Evolutionary conservation across 2,329 filamentous ascomycete genomes (phyloP).

Genomic region (Raffaelea albimanens): DNA sequence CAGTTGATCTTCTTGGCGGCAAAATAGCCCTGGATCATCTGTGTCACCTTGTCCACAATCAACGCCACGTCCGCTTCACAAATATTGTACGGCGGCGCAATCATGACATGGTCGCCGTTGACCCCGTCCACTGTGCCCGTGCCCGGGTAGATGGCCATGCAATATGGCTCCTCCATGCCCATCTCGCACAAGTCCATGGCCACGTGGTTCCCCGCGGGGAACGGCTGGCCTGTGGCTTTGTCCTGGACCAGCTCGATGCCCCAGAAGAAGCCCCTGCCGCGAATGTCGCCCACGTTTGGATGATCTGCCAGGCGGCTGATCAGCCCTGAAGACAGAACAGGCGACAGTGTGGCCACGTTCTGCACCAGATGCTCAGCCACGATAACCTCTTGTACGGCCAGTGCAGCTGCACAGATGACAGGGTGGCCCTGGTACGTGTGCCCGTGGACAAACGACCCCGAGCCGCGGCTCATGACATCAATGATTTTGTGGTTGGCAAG

Average conservation of each 20-base stretch:
- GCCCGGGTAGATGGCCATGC: constrained; percentile 51
- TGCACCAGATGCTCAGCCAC: constrained; percentile 22
- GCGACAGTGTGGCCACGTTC: constrained; percentile 24
- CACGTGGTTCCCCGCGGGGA: constrained; percentile 21
- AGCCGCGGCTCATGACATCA: constrained; percentile 32
- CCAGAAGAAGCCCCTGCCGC: constrained; percentile 35
- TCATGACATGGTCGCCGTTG: constrained; percentile 57
- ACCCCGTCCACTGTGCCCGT: constrained; percentile 50
- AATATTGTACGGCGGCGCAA: constrained; percentile 61
- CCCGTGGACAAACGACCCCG: constrained; percentile 43
- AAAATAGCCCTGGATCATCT: constrained; percentile 44
- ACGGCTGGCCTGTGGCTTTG: constrained; percentile 22
- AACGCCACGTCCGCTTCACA: constrained; percentile 44
- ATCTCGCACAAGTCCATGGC: constrained; percentile 23
- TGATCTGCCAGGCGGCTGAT: constrained; percentile 19
- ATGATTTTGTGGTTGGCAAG: constrained; percentile 41
- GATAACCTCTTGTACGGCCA: constrained; percentile 30
- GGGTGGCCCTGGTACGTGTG: constrained; percentile 43
- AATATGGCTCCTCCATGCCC: constrained; percentile 21
- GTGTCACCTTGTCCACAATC: constrained; percentile 40
- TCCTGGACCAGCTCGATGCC: constrained; percentile 30
- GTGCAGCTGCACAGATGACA: constrained; percentile 27
- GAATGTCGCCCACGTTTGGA: constrained; percentile 31
- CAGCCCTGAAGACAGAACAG: constrained; percentile 21
- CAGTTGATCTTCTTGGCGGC: constrained; percentile 10